Percentiles rank a stretch among this genome's conserved stretches.
phyloP scores from a whole-genome alignment of 2,329 filamentous ascomycete species.

The Aspergillus tamarii region DNA sequence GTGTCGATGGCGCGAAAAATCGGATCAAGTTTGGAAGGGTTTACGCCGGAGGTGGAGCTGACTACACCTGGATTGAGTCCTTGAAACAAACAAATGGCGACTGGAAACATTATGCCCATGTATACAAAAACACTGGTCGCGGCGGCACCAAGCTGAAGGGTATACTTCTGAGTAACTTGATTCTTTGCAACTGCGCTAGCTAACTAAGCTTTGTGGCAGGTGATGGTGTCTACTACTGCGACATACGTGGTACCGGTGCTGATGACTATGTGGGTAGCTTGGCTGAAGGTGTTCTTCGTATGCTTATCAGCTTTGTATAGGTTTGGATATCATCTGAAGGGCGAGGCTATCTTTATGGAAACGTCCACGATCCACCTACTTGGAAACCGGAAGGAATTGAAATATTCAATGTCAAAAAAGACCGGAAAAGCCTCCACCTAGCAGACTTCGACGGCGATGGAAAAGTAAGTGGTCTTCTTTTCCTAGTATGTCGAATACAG shows the following conservation, averaged over 20 bases:
- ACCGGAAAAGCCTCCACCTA: conserved; percentile 27
- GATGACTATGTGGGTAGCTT: neutral
- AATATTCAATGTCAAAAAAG: neutral
- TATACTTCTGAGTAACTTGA: neutral
- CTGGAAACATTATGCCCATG: neutral
- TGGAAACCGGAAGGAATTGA: neutral
- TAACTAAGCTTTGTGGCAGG: neutral
- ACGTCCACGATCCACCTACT: neutral
- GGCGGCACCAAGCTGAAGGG: conserved; percentile 7
- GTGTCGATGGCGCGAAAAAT: neutral
- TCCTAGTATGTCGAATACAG: neutral
- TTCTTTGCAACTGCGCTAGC: neutral
- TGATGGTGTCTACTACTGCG: conserved; percentile 6
- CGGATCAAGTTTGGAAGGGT: neutral
- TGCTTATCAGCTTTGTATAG: neutral
- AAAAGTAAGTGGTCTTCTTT: neutral
- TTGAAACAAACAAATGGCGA: neutral
- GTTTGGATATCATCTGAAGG: neutral
- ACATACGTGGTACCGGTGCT: neutral
- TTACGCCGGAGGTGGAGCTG: neutral
- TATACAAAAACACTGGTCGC: conserved; percentile 1
- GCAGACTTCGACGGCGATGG: conserved; percentile 41
- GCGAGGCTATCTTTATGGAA: neutral
- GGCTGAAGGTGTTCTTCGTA: neutral
- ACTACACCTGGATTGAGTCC: neutral